Conservation (phyloP, 495 filamentous ascomycete genomes). For the Trichoderma erinaceum region DNA sequence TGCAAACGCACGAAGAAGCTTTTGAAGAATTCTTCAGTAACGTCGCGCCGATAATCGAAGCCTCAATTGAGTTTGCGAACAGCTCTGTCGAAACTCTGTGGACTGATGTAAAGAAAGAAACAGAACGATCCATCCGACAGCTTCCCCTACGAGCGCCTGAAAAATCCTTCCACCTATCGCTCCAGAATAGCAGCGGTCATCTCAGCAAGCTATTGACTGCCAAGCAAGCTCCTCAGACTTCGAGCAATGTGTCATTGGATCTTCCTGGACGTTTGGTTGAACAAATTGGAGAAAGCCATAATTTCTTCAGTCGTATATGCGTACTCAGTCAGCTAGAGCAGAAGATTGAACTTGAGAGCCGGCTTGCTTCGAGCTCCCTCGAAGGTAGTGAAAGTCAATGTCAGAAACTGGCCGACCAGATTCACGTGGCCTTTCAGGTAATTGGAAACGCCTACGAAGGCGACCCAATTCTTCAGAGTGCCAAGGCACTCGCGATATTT, state of each 20-base stretch:
- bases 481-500: slow-evolving; percentile 36
- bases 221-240: too few species aligned
- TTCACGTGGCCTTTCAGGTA: slow-evolving; percentile 34
- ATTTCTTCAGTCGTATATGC: slow-evolving; percentile 22
- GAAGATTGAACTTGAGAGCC: background rate
- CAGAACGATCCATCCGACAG: slow-evolving; percentile 30
- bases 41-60: slow-evolving; percentile 21
- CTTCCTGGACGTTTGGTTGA: slow-evolving; percentile 14
- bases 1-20: background rate
- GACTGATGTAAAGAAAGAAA: slow-evolving; percentile 25
- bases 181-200: slow-evolving; percentile 36
- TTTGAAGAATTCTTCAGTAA: slow-evolving; percentile 20
- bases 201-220: background rate
- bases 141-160: slow-evolving; percentile 35
- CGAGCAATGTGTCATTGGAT: background rate
- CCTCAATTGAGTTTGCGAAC: slow-evolving; percentile 19
- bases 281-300: slow-evolving; percentile 19
- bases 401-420: slow-evolving; percentile 28
- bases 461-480: slow-evolving; percentile 41
- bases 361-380: background rate
- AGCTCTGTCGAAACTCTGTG: slow-evolving; percentile 23
- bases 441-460: slow-evolving; percentile 34
- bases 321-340: slow-evolving; percentile 20
- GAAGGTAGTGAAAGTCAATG: slow-evolving; percentile 24
- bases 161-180: slow-evolving; percentile 29